Evolutionary conservation across 129 eudicot species (phyloP), one percentile per base, ranked within the genome.

Genomic region (Flaveria sonorensis): DNA sequence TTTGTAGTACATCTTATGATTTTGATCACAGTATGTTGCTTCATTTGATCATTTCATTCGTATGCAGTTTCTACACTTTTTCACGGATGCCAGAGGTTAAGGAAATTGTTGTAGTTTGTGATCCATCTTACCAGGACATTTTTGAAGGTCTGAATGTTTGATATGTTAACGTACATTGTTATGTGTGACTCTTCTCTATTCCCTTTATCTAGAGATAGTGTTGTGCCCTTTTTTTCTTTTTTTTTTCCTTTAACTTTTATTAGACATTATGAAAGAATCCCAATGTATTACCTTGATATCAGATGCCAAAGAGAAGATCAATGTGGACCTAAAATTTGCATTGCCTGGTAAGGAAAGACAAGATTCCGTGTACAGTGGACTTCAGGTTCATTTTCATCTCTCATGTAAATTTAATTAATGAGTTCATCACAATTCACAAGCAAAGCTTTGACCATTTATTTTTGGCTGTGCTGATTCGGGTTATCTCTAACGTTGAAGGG

Each of bases 261-360:
- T 23, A 76, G 39, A 68, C 65, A 59, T 59, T 59, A 11, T 51
- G 12, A 56, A 10, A 40, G 28, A 75, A 46, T n/a, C 74, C 32
- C 55, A 60, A 11, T 52, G 12, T 43, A 64, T 77, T 69, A 62
- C 32, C 64, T 57, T 60, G 55, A 63, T 78, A 61, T 48, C 83
- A 95, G 99, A 86, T 26, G 84, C 97, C 72, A 77, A 51, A 84
- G 88, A 78, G 59, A 80, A 82, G 78, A 82, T 89, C 70, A 79
- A 62, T 0, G 91, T 92, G 79, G 92, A 83, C 83, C 79, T 95
- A 39, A 95, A 89, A 82, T 95, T 89, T 89, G 92, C 99, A 14
- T 84, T 80, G 81, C 99, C 99, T 45, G 99, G 99, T 69, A 92
- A 95, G 84, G 99, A 95, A 82, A 88, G 99, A 86, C 99, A 95